A percentile compares a stretch with the other conserved stretches of the same genome.
Conservation (phyloP, 306 rosid species). For the Prunus kanzakura region DNA sequence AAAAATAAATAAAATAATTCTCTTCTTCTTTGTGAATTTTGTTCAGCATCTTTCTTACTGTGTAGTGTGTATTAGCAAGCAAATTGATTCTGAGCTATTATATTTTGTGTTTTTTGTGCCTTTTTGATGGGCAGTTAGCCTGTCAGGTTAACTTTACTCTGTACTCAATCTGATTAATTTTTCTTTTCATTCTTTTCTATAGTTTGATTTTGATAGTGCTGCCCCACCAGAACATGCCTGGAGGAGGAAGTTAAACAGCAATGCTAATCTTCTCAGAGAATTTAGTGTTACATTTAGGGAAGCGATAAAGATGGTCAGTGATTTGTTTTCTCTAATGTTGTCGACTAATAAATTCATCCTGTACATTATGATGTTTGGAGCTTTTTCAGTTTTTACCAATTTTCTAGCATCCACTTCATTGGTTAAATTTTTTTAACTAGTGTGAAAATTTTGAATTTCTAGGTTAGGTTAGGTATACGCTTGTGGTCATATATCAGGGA, state of each 20-base stretch:
- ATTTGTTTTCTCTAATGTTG: constrained; percentile 19
- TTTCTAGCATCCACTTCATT: neutral
- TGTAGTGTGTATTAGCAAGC: neutral
- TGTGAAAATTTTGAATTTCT: constrained; percentile 24
- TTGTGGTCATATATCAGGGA: constrained; percentile 96
- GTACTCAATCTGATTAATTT: constrained; percentile 10
- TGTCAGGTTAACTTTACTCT: neutral
- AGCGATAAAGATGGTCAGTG: constrained; percentile 88
- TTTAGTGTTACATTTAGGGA: constrained; percentile 88
- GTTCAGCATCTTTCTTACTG: neutral
- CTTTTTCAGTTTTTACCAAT: neutral
- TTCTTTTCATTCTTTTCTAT: constrained; percentile 21
- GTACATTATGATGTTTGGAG: constrained; percentile 6
- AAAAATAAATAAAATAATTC: neutral
- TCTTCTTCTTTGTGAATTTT: neutral
- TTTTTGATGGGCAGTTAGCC: neutral
- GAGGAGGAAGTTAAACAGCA: constrained; percentile 91
- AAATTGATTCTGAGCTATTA: neutral
- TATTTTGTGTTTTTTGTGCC: neutral
- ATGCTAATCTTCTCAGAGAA: constrained; percentile 91
- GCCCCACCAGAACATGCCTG: constrained; percentile 98
- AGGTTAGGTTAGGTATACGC: constrained; percentile 90
- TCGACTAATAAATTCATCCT: neutral
- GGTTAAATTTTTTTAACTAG: neutral
- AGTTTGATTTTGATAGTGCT: constrained; percentile 94